phyloP scores from a whole-genome alignment of 169 alveolate species.

The Eimeria necatrix region DNA sequence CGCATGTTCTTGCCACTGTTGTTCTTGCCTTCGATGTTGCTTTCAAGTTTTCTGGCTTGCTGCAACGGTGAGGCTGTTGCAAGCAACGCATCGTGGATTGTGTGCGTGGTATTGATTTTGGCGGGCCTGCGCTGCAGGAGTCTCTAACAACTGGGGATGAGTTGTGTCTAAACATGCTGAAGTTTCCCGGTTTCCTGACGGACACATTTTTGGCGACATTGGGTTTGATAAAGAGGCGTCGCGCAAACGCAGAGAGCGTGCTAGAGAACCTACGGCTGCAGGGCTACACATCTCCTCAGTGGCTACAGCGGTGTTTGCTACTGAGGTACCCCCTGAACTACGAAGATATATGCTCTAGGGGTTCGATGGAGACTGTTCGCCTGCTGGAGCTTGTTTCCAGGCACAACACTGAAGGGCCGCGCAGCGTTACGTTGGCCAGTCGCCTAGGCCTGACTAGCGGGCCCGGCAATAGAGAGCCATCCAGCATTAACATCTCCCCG shows the following conservation, averaged over 20 bases:
- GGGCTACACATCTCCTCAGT: constrained; percentile 73
- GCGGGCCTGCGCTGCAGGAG: constrained; percentile 20
- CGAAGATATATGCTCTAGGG: constrained; percentile 55
- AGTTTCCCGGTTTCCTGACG: constrained; percentile 53
- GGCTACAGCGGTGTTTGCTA: constrained; percentile 66
- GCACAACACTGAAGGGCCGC: constrained; percentile 40
- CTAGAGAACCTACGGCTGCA: constrained; percentile 25
- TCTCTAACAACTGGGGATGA: constrained; percentile 46
- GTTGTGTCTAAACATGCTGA: constrained; percentile 64
- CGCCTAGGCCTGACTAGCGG: constrained; percentile 25
- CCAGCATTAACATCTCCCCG: background rate
- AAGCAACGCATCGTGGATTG: background rate
- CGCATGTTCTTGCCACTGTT: background rate
- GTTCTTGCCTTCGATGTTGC: background rate
- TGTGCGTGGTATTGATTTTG: background rate
- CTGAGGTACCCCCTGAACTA: constrained; percentile 37
- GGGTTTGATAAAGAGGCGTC: constrained; percentile 61
- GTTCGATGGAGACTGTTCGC: constrained; percentile 34
- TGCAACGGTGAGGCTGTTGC: background rate
- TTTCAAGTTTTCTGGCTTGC: too few relatives aligned
- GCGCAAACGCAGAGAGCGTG: constrained; percentile 51
- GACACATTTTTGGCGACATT: constrained; percentile 32
- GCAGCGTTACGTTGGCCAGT: constrained; percentile 10
- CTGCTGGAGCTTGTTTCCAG: constrained; percentile 46
- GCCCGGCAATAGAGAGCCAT: background rate